Percentiles rank a stretch among this genome's conserved stretches.
Evolutionary conservation across 371 early-diverging fungal species (phyloP).

Genomic region (Actinomortierella wolfii): DNA sequence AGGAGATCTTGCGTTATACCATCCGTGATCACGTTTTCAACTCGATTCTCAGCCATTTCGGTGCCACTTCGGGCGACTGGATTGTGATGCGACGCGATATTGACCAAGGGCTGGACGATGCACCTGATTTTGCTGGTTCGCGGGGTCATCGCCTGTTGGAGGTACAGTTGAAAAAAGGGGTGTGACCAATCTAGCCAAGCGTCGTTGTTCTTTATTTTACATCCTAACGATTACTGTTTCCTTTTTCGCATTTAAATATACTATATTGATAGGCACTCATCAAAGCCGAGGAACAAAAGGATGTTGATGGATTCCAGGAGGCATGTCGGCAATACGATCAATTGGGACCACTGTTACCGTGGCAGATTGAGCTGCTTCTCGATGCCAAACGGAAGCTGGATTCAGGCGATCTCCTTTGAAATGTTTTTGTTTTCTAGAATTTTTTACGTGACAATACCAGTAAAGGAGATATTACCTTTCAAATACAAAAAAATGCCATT

Average conservation of each 20-base stretch:
- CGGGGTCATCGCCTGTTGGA: conserved; percentile 9
- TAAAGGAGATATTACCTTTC: too few species aligned
- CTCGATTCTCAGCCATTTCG: conserved; percentile 31
- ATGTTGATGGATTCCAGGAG: conserved; percentile 20
- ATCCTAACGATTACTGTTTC: too few species aligned
- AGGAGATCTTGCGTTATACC: conserved; percentile 29
- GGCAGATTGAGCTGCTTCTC: conserved; percentile 32
- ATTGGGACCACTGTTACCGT: conserved; percentile 24
- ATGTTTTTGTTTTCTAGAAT: too few species aligned
- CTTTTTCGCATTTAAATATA: too few species aligned
- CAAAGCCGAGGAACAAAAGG: conserved; percentile 21
- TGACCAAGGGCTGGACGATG: conserved; percentile 13
- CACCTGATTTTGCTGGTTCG: conserved; percentile 18
- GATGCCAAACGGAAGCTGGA: conserved; percentile 29
- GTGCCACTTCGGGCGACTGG: conserved; percentile 32
- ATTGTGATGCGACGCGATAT: conserved; percentile 20
- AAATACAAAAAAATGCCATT: too few species aligned
- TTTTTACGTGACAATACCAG: too few species aligned
- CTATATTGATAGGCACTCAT: conserved; percentile 18
- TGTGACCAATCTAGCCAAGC: too few species aligned
- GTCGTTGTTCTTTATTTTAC: too few species aligned
- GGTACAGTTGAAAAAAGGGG: too few species aligned
- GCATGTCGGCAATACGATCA: conserved; percentile 29
- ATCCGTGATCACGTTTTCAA: conserved; percentile 35
- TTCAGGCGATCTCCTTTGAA: conserved; percentile 16